Conservation (phyloP, 2,329 filamentous ascomycete genomes). For the Stromatinia cepivora region DNA sequence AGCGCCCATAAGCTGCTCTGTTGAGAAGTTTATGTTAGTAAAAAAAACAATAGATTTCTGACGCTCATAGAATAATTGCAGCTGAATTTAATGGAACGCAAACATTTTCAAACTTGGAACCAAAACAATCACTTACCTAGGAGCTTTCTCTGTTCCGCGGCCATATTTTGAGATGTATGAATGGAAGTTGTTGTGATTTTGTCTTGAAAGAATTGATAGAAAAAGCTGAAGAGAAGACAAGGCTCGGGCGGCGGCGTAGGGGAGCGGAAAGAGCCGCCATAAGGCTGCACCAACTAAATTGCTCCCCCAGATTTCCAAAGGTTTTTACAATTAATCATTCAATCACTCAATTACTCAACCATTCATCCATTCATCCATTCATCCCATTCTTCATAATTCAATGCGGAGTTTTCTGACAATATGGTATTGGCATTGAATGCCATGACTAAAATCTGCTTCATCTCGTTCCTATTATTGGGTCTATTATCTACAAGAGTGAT, state of each 20-base stretch:
- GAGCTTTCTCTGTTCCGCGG: conserved; percentile 96
- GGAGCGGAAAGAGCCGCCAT: conserved; percentile 1
- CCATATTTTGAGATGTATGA: conserved; percentile 58
- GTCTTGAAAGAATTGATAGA: neutral
- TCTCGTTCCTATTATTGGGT: conserved; percentile 45
- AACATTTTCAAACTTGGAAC: neutral
- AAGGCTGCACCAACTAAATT: neutral
- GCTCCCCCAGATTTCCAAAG: neutral
- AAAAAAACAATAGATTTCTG: neutral
- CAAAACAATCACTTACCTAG: conserved; percentile 57
- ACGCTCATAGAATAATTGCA: neutral
- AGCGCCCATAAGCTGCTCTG: conserved; percentile 89
- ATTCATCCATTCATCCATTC: too few relatives aligned
- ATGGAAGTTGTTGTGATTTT: neutral
- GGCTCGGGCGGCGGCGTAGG: conserved; percentile 4
- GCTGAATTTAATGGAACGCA: neutral
- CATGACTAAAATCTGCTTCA: conserved; percentile 47
- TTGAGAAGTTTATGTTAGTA: conserved; percentile 26
- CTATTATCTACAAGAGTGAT: conserved; percentile 41
- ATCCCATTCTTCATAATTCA: conserved; percentile 17
- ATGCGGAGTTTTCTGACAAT: conserved; percentile 33
- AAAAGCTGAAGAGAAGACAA: conserved; percentile 9
- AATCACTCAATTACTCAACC: too few relatives aligned
- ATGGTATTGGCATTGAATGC: conserved; percentile 13
- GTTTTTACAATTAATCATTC: neutral